phyloP scores from a whole-genome alignment of 768 basidiomycete species.

The Tubosaeta sp. region DNA sequence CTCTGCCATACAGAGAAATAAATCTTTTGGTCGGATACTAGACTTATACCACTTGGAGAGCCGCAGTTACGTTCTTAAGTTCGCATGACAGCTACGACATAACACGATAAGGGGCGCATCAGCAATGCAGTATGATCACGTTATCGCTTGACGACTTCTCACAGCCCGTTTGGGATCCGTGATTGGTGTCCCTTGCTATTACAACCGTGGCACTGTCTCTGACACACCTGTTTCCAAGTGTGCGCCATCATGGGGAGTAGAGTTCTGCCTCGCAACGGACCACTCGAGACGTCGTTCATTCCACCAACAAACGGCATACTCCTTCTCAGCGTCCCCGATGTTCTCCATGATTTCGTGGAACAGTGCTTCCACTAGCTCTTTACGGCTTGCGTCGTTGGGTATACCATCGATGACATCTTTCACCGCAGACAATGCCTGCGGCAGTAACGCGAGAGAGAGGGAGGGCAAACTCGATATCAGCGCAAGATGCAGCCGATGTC shows the following conservation, averaged over 20 bases:
- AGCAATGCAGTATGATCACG: background rate
- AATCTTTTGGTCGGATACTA: background rate
- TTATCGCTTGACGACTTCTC: background rate
- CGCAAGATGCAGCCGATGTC: slow-evolving; percentile 58
- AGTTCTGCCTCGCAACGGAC: slow-evolving; percentile 5
- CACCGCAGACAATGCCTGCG: slow-evolving; percentile 50
- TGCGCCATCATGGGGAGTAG: background rate
- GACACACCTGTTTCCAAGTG: background rate
- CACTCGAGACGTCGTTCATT: slow-evolving; percentile 38
- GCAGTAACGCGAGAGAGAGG: slow-evolving; percentile 54
- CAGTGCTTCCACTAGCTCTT: slow-evolving; percentile 52
- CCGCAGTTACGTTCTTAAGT: background rate
- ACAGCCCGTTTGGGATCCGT: background rate
- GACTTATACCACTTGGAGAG: background rate
- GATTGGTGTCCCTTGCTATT: background rate
- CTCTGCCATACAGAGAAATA: slow-evolving; percentile 21
- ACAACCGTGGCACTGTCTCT: slow-evolving; percentile 11
- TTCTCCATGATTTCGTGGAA: slow-evolving; percentile 61
- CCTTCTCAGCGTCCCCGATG: slow-evolving; percentile 68
- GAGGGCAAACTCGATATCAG: slow-evolving; percentile 64
- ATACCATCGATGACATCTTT: slow-evolving; percentile 29
- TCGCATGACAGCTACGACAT: background rate
- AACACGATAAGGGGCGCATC: background rate
- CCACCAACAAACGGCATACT: slow-evolving; percentile 71
- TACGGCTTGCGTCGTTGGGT: slow-evolving; percentile 28